Evolutionary conservation across 495 filamentous ascomycete genomes (phyloP).

Genomic region (Penicillium ochrochloron): DNA sequence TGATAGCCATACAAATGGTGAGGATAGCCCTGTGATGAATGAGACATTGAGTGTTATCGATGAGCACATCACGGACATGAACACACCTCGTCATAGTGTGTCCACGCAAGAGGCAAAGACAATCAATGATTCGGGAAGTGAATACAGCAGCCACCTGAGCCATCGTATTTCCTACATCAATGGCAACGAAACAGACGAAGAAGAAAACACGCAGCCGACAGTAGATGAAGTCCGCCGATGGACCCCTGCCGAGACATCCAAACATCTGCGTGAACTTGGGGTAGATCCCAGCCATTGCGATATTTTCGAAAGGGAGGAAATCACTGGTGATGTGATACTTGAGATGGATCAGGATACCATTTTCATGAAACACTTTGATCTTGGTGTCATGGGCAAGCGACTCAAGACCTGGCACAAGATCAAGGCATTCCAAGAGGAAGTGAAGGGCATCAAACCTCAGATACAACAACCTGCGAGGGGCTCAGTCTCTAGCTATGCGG

Average conservation of each 20-base stretch:
- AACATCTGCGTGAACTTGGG: conserved; percentile 78
- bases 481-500: conserved; percentile 38
- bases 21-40: conserved; percentile 87
- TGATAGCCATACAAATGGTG: conserved; percentile 46
- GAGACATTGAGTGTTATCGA: conserved; percentile 97
- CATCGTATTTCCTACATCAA: conserved; percentile 87
- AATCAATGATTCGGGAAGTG: conserved; percentile 83
- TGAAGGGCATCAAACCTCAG: conserved; percentile 49
- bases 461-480: conserved; percentile 23
- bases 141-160: conserved; percentile 80
- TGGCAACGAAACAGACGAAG: conserved; percentile 83
- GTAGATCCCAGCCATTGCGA: conserved; percentile 87
- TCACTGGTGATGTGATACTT: conserved; percentile 88
- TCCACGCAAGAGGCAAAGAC: conserved; percentile 55
- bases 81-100: conserved; percentile 68
- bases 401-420: conserved; percentile 96
- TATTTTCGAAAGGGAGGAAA: conserved; percentile 94
- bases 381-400: conserved; percentile 86
- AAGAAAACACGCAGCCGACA: conserved; percentile 58
- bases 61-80: conserved; percentile 96
- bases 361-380: conserved; percentile 92
- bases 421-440: conserved; percentile 84
- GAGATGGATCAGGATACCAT: conserved; percentile 93
- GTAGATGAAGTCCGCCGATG: conserved; percentile 72
- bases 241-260: conserved; percentile 78